phyloP scores from a whole-genome alignment of 257 asterid species.

The Przewalskia tangutica region DNA sequence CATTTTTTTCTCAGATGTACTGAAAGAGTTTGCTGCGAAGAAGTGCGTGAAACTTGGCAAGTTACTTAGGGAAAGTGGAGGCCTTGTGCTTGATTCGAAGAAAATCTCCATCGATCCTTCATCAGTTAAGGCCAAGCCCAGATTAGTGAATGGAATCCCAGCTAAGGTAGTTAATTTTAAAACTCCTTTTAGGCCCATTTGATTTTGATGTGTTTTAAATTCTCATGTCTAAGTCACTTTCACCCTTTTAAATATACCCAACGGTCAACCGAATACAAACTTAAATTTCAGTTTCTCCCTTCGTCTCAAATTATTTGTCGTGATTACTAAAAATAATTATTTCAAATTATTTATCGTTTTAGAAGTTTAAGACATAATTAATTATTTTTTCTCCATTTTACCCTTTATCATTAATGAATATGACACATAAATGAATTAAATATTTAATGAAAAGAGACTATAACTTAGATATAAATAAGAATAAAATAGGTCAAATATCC shows the following conservation, averaged over 20 bases:
- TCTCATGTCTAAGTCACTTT: background rate
- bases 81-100: conserved; percentile 20
- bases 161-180: conserved; percentile 16
- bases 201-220: background rate
- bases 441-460: no score
- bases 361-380: no score
- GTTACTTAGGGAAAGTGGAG: conserved; percentile 45
- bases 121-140: conserved; percentile 3
- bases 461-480: no score
- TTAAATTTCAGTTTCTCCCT: background rate
- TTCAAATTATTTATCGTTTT: no score
- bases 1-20: conserved; percentile 31
- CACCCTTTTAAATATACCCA: background rate
- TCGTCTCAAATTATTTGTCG: no score
- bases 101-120: background rate
- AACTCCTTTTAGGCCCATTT: background rate
- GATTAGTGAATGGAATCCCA: conserved; percentile 10
- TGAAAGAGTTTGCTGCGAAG: conserved; percentile 58
- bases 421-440: no score
- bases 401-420: no score
- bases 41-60: conserved; percentile 53
- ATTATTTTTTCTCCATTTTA: no score
- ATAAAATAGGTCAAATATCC: no score
- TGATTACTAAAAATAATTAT: no score
- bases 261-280: background rate